Evolutionary conservation across 2,329 filamentous ascomycete genomes (phyloP).

Genomic region (Arthrocladium fulminans): DNA sequence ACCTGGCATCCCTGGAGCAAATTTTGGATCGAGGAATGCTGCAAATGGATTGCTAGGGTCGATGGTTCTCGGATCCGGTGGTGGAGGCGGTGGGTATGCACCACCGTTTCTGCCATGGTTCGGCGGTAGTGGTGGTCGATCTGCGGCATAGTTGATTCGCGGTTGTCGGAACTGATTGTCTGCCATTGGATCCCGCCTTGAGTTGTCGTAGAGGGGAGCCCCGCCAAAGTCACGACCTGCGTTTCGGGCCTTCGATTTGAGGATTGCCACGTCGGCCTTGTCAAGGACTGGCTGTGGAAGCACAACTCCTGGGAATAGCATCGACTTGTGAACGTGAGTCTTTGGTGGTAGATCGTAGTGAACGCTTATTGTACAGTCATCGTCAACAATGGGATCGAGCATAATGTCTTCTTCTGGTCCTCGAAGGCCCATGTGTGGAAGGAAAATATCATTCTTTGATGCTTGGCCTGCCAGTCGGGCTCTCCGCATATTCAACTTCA

Average conservation of each 20-base stretch:
- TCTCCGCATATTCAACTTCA: slow-evolving; percentile 63
- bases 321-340: slow-evolving; percentile 74
- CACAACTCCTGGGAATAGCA: slow-evolving; percentile 77
- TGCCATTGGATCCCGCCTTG: slow-evolving; percentile 27
- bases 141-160: slow-evolving; percentile 46
- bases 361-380: slow-evolving; percentile 81
- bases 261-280: slow-evolving; percentile 63
- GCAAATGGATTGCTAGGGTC: slow-evolving; percentile 36
- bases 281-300: slow-evolving; percentile 64
- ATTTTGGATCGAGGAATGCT: slow-evolving; percentile 39
- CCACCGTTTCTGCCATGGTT: slow-evolving; percentile 9
- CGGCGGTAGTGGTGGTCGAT: slow-evolving; percentile 19
- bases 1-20: slow-evolving; percentile 28
- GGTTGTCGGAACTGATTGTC: slow-evolving; percentile 25
- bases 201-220: slow-evolving; percentile 47
- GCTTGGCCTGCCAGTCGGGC: slow-evolving; percentile 72
- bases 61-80: slow-evolving; percentile 7
- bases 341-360: slow-evolving; percentile 73
- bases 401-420: slow-evolving; percentile 65
- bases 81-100: slow-evolving; percentile 10
- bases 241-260: slow-evolving; percentile 56
- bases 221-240: slow-evolving; percentile 64
- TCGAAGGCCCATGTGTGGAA: slow-evolving; percentile 71
- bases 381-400: slow-evolving; percentile 64
- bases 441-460: slow-evolving; percentile 71